Evolutionary conservation across 768 basidiomycete species (phyloP), one percentile per base, ranked within the genome.

Genomic region (Mycena haematopus): DNA sequence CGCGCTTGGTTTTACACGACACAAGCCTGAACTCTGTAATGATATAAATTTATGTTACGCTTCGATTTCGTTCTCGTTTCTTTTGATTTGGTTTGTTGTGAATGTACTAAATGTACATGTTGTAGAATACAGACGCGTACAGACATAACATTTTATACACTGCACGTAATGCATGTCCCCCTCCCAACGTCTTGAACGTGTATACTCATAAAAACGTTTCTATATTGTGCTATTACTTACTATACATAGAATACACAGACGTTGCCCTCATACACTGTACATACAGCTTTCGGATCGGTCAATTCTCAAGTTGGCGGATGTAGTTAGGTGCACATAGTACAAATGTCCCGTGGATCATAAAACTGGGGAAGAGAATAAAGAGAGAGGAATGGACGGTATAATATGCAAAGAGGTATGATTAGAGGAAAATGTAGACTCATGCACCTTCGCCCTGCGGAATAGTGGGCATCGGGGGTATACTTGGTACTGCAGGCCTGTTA

Each of bases 331-430:
- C 49, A 25, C 45, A 27, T 27, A 47, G 50, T 66, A 63, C 62
- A 66, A 40, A 63, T 66, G 65, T 66, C 61, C 61, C 61, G 45
- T 55, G 54, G 44, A 59, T 46, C 55, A 59, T 59, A 62, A 22
- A 45, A 55, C 44, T 47, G 47, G 8, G 33, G 9, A 40, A 33
- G 40, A 51, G 35, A 21, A 60, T 31, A 33, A 47, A 29, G n/a
- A 31, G 36, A 52, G 40, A 9, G 17, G 40, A 47, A 60, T 29
- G 24, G 58, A 25, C 50, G 56, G 60, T 66, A 62, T 62, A 60
- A 42, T 65, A 66, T 63, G 62, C 55, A 52, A 56, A 22, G 55
- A 57, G 66, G 62, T 67, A 51, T 51, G 50, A 31, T 52, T 38
- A 58, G 49, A 22, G 29, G 25, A 58, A 59, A n/a, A 63, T 63